Base-by-base conservation (phyloP, 169 alveolate species). In the Eimeria necatrix region DNA sequence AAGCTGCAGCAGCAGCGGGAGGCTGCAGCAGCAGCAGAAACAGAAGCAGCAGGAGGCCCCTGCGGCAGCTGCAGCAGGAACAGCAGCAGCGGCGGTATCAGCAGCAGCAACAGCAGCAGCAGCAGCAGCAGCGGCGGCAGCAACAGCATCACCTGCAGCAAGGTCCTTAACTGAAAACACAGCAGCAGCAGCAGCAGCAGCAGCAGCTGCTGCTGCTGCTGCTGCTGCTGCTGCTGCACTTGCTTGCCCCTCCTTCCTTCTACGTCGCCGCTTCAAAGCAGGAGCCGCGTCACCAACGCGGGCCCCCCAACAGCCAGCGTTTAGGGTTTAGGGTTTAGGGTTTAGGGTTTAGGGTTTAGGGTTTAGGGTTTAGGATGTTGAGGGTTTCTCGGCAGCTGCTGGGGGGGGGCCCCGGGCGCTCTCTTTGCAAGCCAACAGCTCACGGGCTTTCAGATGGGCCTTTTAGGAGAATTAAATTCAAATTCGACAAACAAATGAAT, bases 361-460 rank as follows among this genome's bases (percentile, higher is more conserved):
- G 46, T 68, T 68, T 68, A 68, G 78, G 78, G 78, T 68, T 68
- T 22, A 74, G 60, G 85, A 74, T 74, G 85, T n/a, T 74, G 16
- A 6, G 85, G 32, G 52, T 26, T 8, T 74, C 85, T 32, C 56
- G 60, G 24, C 59, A 94, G 53, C 73, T 61, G 59, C 60, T 10
- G 32, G 94, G 88, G 4, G 94, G 94, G 12, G 94, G 94, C 10
- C 94, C 94, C 3, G 94, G 94, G 6, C 85, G 94, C 3, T 78
- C 94, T 14, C 76, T 89, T n/a, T 89, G 94, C 73, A 71, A 51
- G 4, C 87, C 94, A 20, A 89, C 94, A 3, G 76, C 78, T 20
- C 94, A 89, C 32, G 94, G 94, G 18, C 94, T 89, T 18, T 89
- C 94, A 26, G 94, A 89, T 46, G 94, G 94, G 16, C 94, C 94